Evolutionary conservation across 1,284 basidiomycete species (phyloP).

Genomic region (Ustilago lituana): DNA sequence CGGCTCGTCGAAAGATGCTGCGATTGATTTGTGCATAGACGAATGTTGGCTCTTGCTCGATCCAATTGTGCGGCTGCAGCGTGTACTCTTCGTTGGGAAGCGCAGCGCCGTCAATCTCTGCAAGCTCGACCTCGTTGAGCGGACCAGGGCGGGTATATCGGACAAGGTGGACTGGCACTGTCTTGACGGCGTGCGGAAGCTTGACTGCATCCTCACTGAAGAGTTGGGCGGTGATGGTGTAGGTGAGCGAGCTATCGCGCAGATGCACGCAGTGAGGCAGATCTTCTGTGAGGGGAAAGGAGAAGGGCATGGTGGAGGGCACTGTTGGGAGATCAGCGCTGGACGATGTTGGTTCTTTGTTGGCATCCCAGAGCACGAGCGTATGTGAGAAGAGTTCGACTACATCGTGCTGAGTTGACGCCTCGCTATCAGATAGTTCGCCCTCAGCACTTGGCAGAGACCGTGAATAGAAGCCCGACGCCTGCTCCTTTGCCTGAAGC

Average conservation of each 20-base stretch:
- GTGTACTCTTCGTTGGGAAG: slow-evolving; percentile 35
- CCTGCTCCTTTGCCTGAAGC: slow-evolving; percentile 29
- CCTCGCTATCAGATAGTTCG: not conserved
- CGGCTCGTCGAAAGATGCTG: slow-evolving; percentile 61
- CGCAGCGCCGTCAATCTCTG: slow-evolving; percentile 24
- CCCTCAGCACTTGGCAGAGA: not conserved
- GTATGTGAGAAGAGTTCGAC: slow-evolving; percentile 55
- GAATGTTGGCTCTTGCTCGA: slow-evolving; percentile 34
- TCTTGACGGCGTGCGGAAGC: slow-evolving; percentile 35
- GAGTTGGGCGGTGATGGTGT: slow-evolving; percentile 53
- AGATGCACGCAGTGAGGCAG: slow-evolving; percentile 65
- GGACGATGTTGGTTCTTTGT: slow-evolving; percentile 21
- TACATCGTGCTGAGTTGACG: not conserved
- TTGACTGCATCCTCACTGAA: slow-evolving; percentile 25
- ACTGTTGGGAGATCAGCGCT: slow-evolving; percentile 21
- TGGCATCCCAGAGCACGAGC: slow-evolving; percentile 49
- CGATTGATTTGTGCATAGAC: slow-evolving; percentile 57
- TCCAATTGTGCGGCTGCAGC: slow-evolving; percentile 52
- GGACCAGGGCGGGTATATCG: slow-evolving; percentile 56
- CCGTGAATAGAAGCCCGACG: not conserved
- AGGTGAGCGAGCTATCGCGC: slow-evolving; percentile 50
- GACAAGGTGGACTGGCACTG: slow-evolving; percentile 54
- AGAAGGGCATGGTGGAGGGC: slow-evolving; percentile 60
- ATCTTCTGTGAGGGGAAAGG: slow-evolving; percentile 58
- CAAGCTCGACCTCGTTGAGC: slow-evolving; percentile 27